These are phyloP conservation scores for Ophiostoma novo-ulmi DNA, from an alignment of 2,329 filamentous ascomycete genomes.

Conservation along the genomic window DNA sequence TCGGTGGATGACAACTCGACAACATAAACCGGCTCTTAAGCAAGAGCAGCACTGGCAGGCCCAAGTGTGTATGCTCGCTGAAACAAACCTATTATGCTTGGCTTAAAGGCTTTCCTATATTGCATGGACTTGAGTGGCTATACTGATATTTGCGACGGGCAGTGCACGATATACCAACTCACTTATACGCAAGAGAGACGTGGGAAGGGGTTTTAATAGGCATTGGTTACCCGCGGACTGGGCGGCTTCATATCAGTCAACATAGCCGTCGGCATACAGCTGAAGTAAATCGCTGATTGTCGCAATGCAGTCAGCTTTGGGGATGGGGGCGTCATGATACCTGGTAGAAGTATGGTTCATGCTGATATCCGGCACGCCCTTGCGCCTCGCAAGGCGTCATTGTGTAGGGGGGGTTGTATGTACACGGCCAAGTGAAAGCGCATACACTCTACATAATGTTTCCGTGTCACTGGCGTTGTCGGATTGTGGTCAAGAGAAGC, in stretches of 20 bases:
- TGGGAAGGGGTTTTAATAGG: too few relatives aligned
- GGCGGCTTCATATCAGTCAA: too few relatives aligned
- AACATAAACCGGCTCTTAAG: too few relatives aligned
- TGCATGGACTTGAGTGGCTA: too few relatives aligned
- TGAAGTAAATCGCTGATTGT: not conserved
- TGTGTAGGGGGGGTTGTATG: not conserved
- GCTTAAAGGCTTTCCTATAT: too few relatives aligned
- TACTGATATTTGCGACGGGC: too few relatives aligned
- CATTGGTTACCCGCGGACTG: not conserved
- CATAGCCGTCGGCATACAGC: not conserved
- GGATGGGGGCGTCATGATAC: not conserved
- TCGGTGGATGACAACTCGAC: not conserved
- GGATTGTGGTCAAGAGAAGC: not conserved
- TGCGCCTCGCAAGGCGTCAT: not conserved
- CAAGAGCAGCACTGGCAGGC: too few relatives aligned
- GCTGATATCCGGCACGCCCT: not conserved
- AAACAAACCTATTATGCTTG: too few relatives aligned
- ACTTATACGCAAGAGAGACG: too few relatives aligned
- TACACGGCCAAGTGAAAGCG: not conserved
- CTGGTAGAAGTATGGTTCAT: not conserved
- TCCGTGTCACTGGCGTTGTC: not conserved
- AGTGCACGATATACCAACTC: not conserved
- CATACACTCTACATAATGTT: not conserved
- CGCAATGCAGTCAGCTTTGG: not conserved
- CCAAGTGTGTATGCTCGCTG: too few relatives aligned